Percentiles rank a stretch among this genome's conserved stretches.
phyloP scores from a whole-genome alignment of 495 filamentous ascomycete genomes.

The Penicillium soppii region DNA sequence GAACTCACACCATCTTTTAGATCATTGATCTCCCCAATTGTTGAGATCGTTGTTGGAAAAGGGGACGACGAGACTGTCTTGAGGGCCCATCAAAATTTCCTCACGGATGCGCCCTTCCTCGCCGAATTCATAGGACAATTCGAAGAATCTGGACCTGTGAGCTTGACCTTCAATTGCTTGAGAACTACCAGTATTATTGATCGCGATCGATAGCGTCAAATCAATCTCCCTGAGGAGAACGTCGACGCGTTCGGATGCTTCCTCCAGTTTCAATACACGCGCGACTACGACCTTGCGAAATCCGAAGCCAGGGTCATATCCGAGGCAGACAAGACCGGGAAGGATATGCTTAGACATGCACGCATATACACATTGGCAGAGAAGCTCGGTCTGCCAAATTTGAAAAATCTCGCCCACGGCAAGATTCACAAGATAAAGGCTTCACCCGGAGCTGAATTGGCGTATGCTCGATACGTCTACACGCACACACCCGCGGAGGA shows the following conservation, averaged over 20 bases:
- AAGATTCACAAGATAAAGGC: constrained; percentile 89
- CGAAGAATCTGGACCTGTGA: constrained; percentile 36
- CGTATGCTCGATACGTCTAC: constrained; percentile 90
- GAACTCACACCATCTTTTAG: constrained; percentile 20
- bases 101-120: constrained; percentile 73
- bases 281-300: constrained; percentile 80
- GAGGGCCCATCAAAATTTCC: constrained; percentile 75
- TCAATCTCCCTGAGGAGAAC: constrained; percentile 69
- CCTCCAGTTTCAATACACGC: constrained; percentile 89
- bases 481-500: constrained; percentile 69
- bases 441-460: constrained; percentile 82
- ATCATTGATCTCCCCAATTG: constrained; percentile 71
- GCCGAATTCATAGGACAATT: constrained; percentile 59
- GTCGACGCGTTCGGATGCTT: constrained; percentile 83
- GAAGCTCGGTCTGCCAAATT: constrained; percentile 67
- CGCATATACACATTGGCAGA: constrained; percentile 86
- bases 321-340: constrained; percentile 65
- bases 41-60: constrained; percentile 71
- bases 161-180: not conserved
- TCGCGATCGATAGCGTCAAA: constrained; percentile 47
- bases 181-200: not conserved
- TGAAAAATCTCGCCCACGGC: constrained; percentile 74
- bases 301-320: constrained; percentile 50
- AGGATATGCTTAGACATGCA: constrained; percentile 80
- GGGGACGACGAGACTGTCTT: constrained; percentile 61